phyloP scores from a whole-genome alignment of 345 rosid species.

The Acer yangbiense region DNA sequence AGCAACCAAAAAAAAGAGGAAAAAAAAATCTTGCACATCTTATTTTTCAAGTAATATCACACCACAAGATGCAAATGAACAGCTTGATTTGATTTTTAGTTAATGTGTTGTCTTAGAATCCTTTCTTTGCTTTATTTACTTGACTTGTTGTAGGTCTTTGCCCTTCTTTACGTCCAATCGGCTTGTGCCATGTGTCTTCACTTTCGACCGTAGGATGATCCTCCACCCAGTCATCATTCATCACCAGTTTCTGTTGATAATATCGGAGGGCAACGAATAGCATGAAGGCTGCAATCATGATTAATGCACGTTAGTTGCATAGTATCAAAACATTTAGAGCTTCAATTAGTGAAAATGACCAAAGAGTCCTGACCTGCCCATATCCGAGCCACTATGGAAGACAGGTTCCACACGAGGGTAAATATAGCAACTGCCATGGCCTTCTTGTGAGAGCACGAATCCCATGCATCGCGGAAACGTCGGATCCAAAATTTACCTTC shows the following conservation, averaged over 20 bases:
- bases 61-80: background rate
- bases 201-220: slow-evolving; percentile 26
- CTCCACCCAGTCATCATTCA: slow-evolving; percentile 30
- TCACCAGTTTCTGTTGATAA: slow-evolving; percentile 53
- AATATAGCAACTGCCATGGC: slow-evolving; percentile 60
- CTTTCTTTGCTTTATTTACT: slow-evolving; percentile 51
- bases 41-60: background rate
- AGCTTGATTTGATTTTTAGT: background rate
- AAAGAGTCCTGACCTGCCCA: slow-evolving; percentile 65
- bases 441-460: slow-evolving; percentile 75
- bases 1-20: background rate
- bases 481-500: slow-evolving; percentile 67
- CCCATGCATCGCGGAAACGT: slow-evolving; percentile 76
- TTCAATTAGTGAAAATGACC: background rate
- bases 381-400: slow-evolving; percentile 65
- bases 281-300: slow-evolving; percentile 66
- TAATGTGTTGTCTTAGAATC: slow-evolving; percentile 27
- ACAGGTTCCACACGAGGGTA: slow-evolving; percentile 71
- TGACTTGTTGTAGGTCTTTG: slow-evolving; percentile 28
- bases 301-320: background rate
- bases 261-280: slow-evolving; percentile 79
- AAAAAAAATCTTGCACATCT: background rate
- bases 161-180: background rate
- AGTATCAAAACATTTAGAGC: background rate
- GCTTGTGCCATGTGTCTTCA: slow-evolving; percentile 14